Base-by-base conservation (phyloP, 108 stramenopile species). In the Nitzschia sp. region DNA sequence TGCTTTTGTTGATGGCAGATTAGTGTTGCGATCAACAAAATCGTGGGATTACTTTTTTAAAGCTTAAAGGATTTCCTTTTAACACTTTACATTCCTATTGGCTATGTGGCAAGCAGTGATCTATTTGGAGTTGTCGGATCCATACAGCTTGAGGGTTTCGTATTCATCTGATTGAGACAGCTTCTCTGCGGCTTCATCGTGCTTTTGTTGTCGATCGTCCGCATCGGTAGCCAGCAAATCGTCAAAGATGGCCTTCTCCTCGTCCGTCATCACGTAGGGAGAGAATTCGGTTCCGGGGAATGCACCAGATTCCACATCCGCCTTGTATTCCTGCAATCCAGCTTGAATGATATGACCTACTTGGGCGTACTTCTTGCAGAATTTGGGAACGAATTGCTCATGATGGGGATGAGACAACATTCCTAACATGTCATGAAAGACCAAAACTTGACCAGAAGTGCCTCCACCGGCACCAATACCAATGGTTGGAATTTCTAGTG, bases 401-500 rank as follows among this genome's bases (percentile, higher is more conserved):
- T 99, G 98, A 79, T 99, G 98, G 0, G 97, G 97, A 80, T 97
- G 97, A 41, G 83, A 83, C 62, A 87, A 73, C 95, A 98, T 95
- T 19, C 98, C 98, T 46, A 98, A 71, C 93, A 98, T 89, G 77
- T 99, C 98, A 70, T 98, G 97, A 72, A 91, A 98, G 7, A 99
- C 98, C n/a, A 99, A 65, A 12, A 95, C 94, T 65, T 95, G 94
- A 8, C 94, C 94, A 1, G 91, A 92, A 7, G 94, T 94, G 39
- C 84, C 78, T n/a, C 87, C 83, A 14, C 98, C 98, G 0, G 98
- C 97, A 42, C 98, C 98, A 42, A 99, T 99, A 38, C 98, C 98
- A 73, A 99, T 98, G 38, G 95, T 96, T 15, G 98, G 97, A 52
- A 99, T 95, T 67, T 97, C 95, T 41, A 99, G 70, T 15, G 93